A percentile compares a stretch with the other conserved stretches of the same genome.
Evolutionary conservation across 1,284 basidiomycete species (phyloP).

Genomic region (Trametes pubescens): DNA sequence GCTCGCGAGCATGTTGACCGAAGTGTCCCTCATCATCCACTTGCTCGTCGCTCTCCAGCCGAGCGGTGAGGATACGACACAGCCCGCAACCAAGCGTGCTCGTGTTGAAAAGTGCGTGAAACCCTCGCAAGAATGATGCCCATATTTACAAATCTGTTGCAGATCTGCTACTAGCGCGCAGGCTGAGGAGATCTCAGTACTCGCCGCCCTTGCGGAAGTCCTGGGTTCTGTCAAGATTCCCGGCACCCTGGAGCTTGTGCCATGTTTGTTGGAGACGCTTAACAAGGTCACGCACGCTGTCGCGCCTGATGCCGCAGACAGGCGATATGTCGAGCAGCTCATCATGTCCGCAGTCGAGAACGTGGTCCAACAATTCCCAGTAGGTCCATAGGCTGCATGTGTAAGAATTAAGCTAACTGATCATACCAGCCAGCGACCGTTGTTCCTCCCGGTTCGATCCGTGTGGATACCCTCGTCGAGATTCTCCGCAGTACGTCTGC

Average conservation of each 20-base stretch:
- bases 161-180: constrained; percentile 1
- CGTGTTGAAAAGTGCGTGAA: constrained; percentile 64
- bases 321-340: constrained; percentile 86
- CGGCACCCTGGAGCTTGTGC: constrained; percentile 76
- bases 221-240: constrained; percentile 69
- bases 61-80: constrained; percentile 46
- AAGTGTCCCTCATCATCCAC: constrained; percentile 61
- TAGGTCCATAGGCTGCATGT: constrained; percentile 33
- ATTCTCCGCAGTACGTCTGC: constrained; percentile 77
- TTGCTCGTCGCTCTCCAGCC: constrained; percentile 68
- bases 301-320: constrained; percentile 61
- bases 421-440: constrained; percentile 42
- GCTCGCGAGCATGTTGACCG: constrained; percentile 55
- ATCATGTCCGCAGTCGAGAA: constrained; percentile 85
- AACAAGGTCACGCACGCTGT: constrained; percentile 69
- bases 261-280: constrained; percentile 79
- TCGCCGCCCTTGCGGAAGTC: constrained; percentile 78
- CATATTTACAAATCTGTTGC: no score
- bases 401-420: not conserved
- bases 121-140: not conserved
- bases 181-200: constrained; percentile 49
- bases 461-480: constrained; percentile 86
- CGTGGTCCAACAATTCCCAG: constrained; percentile 68
- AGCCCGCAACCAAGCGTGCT: constrained; percentile 67
- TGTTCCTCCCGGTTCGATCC: constrained; percentile 56